Conservation (phyloP, 1,139 yeast species). For the Candida tetrigidarum region DNA sequence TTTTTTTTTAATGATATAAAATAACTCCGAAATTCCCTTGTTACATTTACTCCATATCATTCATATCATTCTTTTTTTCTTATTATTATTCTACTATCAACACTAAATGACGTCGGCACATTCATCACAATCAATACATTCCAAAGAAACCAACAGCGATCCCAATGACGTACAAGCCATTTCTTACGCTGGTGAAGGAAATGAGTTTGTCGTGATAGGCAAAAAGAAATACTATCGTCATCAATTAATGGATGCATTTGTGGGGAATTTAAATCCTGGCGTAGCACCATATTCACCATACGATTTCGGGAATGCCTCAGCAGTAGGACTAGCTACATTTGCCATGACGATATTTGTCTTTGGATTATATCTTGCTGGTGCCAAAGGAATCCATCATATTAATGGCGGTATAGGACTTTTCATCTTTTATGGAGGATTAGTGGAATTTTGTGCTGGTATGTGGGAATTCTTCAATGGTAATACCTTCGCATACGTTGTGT, state of each 20-base stretch:
- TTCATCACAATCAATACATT: slow-evolving; percentile 2
- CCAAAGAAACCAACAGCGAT: not conserved
- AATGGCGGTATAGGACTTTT: slow-evolving; percentile 48
- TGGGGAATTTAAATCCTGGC: slow-evolving; percentile 44
- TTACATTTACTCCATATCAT: too few species aligned
- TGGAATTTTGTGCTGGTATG: slow-evolving; percentile 52
- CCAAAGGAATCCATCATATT: slow-evolving; percentile 42
- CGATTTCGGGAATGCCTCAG: slow-evolving; percentile 60
- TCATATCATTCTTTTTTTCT: not conserved
- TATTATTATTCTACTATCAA: too few species aligned
- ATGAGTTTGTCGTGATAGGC: slow-evolving; percentile 32
- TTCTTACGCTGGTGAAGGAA: slow-evolving; percentile 22
- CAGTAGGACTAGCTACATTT: slow-evolving; percentile 61
- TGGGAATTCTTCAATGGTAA: slow-evolving; percentile 51
- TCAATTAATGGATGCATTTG: slow-evolving; percentile 43
- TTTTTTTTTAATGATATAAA: too few species aligned
- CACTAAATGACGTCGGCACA: too few species aligned
- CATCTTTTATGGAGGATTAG: slow-evolving; percentile 51
- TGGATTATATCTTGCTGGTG: slow-evolving; percentile 45
- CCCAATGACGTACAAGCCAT: not conserved
- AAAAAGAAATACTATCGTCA: slow-evolving; percentile 33
- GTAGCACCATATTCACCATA: slow-evolving; percentile 37
- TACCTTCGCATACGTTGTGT: slow-evolving; percentile 47
- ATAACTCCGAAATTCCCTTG: too few species aligned
- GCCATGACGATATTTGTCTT: slow-evolving; percentile 52